A percentile compares a stretch with the other conserved stretches of the same genome.
These are phyloP conservation scores for Leccinum disarticulatum DNA, from an alignment of 768 basidiomycete genomes.

Conservation along the genomic window DNA sequence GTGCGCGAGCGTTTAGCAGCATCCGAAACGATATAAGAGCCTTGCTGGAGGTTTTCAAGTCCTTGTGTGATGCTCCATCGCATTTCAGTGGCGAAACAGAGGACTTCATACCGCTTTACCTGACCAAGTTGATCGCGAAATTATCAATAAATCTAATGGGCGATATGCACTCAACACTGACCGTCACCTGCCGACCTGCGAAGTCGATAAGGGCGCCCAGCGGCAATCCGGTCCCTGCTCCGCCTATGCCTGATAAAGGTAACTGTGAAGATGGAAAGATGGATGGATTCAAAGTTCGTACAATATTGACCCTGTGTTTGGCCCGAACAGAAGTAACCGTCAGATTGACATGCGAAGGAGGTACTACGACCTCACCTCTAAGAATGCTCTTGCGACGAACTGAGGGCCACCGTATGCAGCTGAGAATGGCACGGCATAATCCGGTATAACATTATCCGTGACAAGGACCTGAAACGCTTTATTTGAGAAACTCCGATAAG, in stretches of 20 bases:
- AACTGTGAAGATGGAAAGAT: neutral
- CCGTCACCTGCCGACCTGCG: conserved; percentile 24
- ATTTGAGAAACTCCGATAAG: neutral
- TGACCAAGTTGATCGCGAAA: conserved; percentile 4
- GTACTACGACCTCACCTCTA: conserved; percentile 18
- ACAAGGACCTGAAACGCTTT: conserved; percentile 21
- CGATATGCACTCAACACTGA: conserved; percentile 2
- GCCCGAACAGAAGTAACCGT: neutral
- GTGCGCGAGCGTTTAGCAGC: neutral
- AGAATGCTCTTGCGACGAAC: conserved; percentile 27
- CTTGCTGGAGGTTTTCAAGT: conserved; percentile 14
- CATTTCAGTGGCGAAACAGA: conserved; percentile 30
- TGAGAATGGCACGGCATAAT: conserved; percentile 29
- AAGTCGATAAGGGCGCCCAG: conserved; percentile 26
- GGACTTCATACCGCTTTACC: conserved; percentile 30
- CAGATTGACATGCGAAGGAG: neutral
- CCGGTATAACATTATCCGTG: conserved; percentile 28
- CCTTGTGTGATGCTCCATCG: conserved; percentile 20
- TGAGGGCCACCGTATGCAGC: conserved; percentile 28
- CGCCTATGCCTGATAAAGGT: conserved; percentile 23
- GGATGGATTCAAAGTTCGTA: conserved; percentile 9
- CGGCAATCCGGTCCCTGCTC: conserved; percentile 27
- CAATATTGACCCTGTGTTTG: conserved; percentile 26
- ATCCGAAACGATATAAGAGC: conserved; percentile 19
- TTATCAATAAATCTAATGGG: neutral